Evolutionary conservation across 768 basidiomycete species (phyloP).

Genomic region (Suillus alpinus): DNA sequence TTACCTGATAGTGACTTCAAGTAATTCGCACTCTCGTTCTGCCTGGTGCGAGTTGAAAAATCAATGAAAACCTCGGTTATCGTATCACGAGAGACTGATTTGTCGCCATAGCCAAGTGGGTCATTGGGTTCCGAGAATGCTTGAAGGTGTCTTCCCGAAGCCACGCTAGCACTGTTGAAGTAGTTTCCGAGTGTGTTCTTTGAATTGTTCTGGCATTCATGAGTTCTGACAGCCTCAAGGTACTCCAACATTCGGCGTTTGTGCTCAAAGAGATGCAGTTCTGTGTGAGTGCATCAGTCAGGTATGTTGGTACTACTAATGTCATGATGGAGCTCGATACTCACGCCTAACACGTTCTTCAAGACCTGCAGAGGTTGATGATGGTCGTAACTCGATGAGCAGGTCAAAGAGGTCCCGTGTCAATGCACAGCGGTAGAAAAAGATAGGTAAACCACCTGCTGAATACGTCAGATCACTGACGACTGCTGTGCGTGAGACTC

Average conservation of each 20-base stretch:
- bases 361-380: slow-evolving; percentile 16
- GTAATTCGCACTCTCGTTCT: not conserved
- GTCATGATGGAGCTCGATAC: not conserved
- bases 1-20: not conserved
- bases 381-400: slow-evolving; percentile 21
- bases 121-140: slow-evolving; percentile 2
- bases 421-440: slow-evolving; percentile 17
- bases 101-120: slow-evolving; percentile 4
- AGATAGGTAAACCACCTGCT: slow-evolving; percentile 17
- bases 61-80: slow-evolving; percentile 18
- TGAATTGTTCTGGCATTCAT: not conserved
- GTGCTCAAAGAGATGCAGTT: slow-evolving; percentile 23
- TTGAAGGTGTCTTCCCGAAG: not conserved
- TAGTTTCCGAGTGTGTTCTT: not conserved
- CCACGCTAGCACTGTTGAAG: too few species aligned
- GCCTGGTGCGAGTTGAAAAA: slow-evolving; percentile 7
- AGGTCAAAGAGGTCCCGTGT: slow-evolving; percentile 23
- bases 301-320: too few species aligned
- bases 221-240: slow-evolving; percentile 5
- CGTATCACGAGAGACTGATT: slow-evolving; percentile 16
- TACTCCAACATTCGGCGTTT: slow-evolving; percentile 14
- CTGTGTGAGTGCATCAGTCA: slow-evolving; percentile 1
- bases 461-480: too few species aligned
- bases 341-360: slow-evolving; percentile 21
- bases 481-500: not conserved